Conservation (phyloP, 2,329 filamentous ascomycete genomes). For the Malbranchea zuffiana region DNA sequence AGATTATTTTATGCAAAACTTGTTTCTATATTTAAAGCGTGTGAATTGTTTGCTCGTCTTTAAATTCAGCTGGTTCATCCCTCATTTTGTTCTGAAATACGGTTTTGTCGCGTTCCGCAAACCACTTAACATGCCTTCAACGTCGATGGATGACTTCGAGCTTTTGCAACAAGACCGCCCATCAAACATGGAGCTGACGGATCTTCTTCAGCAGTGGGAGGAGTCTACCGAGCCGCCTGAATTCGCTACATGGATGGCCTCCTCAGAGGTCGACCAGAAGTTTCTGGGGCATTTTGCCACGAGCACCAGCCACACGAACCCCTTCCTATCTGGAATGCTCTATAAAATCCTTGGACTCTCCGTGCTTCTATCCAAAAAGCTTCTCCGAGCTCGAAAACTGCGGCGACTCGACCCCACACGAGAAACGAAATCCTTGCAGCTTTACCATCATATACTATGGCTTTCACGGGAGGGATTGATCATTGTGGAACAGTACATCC, state of each 20-base stretch:
- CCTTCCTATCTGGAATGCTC: constrained; percentile 61
- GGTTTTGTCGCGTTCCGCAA: too few relatives aligned
- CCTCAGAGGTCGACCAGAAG: constrained; percentile 94
- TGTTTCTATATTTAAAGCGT: too few relatives aligned
- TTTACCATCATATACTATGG: constrained; percentile 91
- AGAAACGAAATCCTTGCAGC: constrained; percentile 65
- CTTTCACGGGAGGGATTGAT: constrained; percentile 82
- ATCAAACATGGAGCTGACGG: constrained; percentile 11
- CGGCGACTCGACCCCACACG: constrained; percentile 70
- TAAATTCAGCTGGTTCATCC: too few relatives aligned
- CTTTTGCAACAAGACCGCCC: not conserved
- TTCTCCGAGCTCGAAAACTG: constrained; percentile 71
- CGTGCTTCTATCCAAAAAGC: constrained; percentile 71
- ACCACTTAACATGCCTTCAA: constrained; percentile 6
- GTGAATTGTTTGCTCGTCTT: too few relatives aligned
- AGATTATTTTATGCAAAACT: too few relatives aligned
- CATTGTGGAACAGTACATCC: constrained; percentile 73
- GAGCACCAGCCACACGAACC: constrained; percentile 64
- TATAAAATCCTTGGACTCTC: constrained; percentile 89
- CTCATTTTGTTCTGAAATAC: too few relatives aligned
- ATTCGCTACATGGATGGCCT: constrained; percentile 61
- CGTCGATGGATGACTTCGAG: not conserved
- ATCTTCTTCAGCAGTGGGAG: constrained; percentile 17
- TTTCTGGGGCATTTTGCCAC: constrained; percentile 83
- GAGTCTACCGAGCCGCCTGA: constrained; percentile 22